Base-by-base conservation (phyloP, 2,329 filamentous ascomycete genomes). In the Drechslera avenae region DNA sequence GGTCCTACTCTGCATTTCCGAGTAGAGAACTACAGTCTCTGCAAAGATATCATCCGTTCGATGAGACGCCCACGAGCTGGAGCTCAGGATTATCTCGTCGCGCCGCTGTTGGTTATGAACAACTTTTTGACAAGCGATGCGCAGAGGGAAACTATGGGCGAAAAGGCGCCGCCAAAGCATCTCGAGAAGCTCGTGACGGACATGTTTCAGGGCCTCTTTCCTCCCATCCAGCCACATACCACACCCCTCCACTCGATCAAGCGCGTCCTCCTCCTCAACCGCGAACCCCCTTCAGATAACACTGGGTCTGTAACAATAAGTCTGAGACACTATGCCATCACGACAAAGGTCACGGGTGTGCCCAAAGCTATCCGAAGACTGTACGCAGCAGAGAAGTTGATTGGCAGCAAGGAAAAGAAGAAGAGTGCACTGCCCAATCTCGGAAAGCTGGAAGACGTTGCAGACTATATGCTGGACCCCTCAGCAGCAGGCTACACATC, bases 41-140 rank as follows among this genome's bases (percentile, higher is more conserved):
- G 88, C 75, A 96, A 94, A 73, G 94, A 99, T 72, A 86, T 99
- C 3, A 83, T 89, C 63, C 88, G 86, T 69, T 86, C 90, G 12
- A 86, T 95, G 77, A 91, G 89, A 73, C 89, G 91, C 63, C 91
- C 93, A 7, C 85, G 86, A 68, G 88, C 88, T 39, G 90, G 89
- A 57, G 93, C 67, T 39, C 68, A 93, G 71, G 91, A 96, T 72
- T 96, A 90, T 66, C 81, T 89, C 50, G 91, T 86, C 35, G 86
- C 94, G 5, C 94, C 94, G 56, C 76, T 97, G 78, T 83, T 99
- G 36, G 94, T 99, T 60, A 97, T 99, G 94, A 99, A 99, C 78
- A 97, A 96, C 74, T 96, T 99, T 74, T 84, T 84, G 32, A 87
- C 86, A 3, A 82, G 88, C 21, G 79, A 80, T 16, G 47, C 59